Evolutionary conservation across 2,329 filamentous ascomycete genomes (phyloP), one percentile per base, ranked within the genome.

Genomic region (Botrytis fragariae): DNA sequence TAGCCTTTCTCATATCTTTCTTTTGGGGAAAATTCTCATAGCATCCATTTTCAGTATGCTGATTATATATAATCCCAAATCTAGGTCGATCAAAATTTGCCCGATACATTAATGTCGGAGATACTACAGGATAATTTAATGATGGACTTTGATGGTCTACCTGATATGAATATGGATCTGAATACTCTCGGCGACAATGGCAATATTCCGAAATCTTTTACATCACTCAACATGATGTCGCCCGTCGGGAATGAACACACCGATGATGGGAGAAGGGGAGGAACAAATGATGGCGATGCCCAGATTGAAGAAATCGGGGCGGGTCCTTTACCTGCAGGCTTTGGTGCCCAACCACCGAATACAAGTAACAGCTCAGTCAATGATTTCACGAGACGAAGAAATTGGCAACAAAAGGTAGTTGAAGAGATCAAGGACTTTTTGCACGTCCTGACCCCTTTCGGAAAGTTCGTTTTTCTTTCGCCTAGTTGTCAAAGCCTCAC

Each of bases 391-490:
- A 90, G 90, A 81, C 84, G 89, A 73, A 84, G 87, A 75, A 91
- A 96, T 81, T 98, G 95, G 95, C 92, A 93, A 25, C 93, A 95
- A 81, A 92, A 93, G 77, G 91, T 97, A 20, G 89, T 98, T 37
- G 93, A 97, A 82, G 95, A 97, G 85, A 86, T 98, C 78, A 93
- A 92, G 80, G 95, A 98, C 82, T 89, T 98, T 78, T 84, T 97
- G 72, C 91, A 97, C 80, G 94, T 98, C 74, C 88, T 98, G 69
- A 94, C 94, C 64, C 89, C 93, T 37, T 91, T 96, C 78, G 94
- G 94, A 54, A 90, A 92, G 76, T 91, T 98, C 78, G 88, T 93
- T 74, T 97, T 96, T 80, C 90, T 92, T n/a, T 97, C 94, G 51
- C 92, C 93, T 1, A 96, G 92, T 73, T 89, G 92, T 78, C 89